Evolutionary conservation across 768 basidiomycete species (phyloP).

Genomic region (Cystobasidium ongulense): DNA sequence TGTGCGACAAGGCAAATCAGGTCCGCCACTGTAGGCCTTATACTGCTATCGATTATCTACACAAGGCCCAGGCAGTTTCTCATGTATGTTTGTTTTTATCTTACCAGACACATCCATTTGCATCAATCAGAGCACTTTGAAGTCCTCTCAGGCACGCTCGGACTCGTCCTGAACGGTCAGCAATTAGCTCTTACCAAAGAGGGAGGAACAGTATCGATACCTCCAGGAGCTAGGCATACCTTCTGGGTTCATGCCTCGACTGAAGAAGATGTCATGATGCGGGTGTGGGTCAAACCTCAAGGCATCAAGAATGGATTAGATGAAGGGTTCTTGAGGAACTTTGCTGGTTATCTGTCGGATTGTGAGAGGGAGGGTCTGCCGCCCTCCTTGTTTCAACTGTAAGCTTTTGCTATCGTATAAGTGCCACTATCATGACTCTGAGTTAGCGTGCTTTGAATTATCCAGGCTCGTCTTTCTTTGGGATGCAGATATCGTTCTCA

Average conservation of each 20-base stretch:
- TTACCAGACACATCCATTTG: constrained; percentile 26
- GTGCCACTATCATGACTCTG: too few relatives aligned
- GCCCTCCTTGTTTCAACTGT: constrained; percentile 23
- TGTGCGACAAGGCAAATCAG: constrained; percentile 8
- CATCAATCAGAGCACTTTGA: constrained; percentile 16
- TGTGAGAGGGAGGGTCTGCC: neutral
- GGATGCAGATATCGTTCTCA: constrained; percentile 17
- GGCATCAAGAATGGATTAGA: constrained; percentile 13
- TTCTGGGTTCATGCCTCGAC: constrained; percentile 15
- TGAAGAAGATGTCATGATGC: constrained; percentile 8
- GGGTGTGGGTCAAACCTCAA: constrained; percentile 19
- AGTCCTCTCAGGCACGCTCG: constrained; percentile 23
- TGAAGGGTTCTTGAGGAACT: constrained; percentile 24
- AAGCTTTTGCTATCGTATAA: neutral
- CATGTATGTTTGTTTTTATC: neutral
- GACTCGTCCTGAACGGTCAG: neutral
- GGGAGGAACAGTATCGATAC: neutral
- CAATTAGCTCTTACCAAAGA: constrained; percentile 2
- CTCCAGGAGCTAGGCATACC: neutral
- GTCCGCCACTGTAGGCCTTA: constrained; percentile 7
- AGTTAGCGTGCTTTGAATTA: neutral
- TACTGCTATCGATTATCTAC: neutral
- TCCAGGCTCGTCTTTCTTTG: constrained; percentile 19
- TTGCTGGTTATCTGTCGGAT: constrained; percentile 18
- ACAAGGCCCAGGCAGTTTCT: too few relatives aligned